Evolutionary conservation across 1,284 basidiomycete species (phyloP), one percentile per base, ranked within the genome.

Genomic region (Jaminaea rosea): DNA sequence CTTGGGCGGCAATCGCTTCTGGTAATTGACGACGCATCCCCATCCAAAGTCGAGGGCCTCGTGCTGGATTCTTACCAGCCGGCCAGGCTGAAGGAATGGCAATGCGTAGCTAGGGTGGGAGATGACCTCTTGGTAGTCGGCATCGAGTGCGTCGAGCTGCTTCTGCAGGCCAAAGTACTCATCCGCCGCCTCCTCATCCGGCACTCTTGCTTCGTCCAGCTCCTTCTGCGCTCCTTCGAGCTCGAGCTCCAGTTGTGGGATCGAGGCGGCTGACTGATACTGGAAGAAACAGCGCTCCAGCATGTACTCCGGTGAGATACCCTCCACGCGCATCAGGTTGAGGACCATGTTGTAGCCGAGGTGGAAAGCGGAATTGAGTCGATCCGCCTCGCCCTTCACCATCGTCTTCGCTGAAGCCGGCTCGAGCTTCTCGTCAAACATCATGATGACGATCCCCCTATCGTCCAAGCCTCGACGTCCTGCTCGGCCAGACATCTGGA

Each of bases 361-460:
- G 76, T 97, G 92, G 79, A 99, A 99, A 3, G 94, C 94, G 17
- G 92, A 97, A 76, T 99, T 91, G 55, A 99, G 79, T 34, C 93
- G 81, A 75, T 98, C 94, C 5, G 94, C 92, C 77, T 96, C 88
- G 47, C 94, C 94, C 76, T 97, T 97, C 75, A 98, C 88, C 94
- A 99, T 98, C 50, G 81, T 82, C 79, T 96, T 98, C 44, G 94
- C 93, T 0, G 85, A 82, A 2, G 82, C 76, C 0, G 94, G 92
- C 70, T 98, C 94, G 47, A 99, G 80, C 77, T 94, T 96, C 77
- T 96, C 91, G 76, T 98, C 93, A 73, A 87, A 89, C 94, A 99
- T 98, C 90, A 99, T 90, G 70, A 99, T 97, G 59, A 99, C 94
- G 51, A 99, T 91, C 58, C 94, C 94, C n/a, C 94, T 84, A 62